Base-by-base conservation (phyloP, 75 land plant genomes). In the Cunninghamia lanceolata region DNA sequence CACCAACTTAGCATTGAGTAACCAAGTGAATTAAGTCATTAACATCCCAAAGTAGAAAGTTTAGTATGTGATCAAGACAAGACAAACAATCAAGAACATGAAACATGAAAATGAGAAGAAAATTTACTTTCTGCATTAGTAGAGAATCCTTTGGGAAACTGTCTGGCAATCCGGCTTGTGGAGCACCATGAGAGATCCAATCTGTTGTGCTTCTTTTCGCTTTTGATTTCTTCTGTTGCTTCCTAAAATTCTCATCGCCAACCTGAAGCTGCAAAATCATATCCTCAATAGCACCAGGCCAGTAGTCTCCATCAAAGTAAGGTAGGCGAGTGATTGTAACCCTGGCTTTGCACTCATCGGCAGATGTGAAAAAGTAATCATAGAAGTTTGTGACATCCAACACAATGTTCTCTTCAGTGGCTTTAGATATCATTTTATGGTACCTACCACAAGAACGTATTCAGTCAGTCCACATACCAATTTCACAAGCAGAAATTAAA, bases 281-380 rank as follows among this genome's bases (percentile, higher is more conserved):
- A 82, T 93, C 93, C 86, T 93, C 94, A 70, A 91, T 91, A 3
- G 86, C 83, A 21, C 90, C 92, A 47, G 92, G 92, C 90, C 90
- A 89, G 81, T 89, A 91, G 82, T 91, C 92, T 30, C 92, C 92
- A 87, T 91, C 92, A 89, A 91, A 91, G 59, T 91, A 91, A 4
- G 92, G 92, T 43, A 91, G 54, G 2, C 86, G 66, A 45, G 90
- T 88, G 76, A 88, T 84, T 17, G 90, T 87, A 17, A 89, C 53
- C 83, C 80, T 87, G 63, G 92, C 86, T 70, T 91, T 89, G 74
- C 86, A 89, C 63, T 91, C 92, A 85, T 56, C 88, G 50, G 47
- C 17, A 36, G 38, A 85, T 45, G 34, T 75, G 53, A 90, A 90
- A 59, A 90, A 90, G 56, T 85, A 86, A 53, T 90, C 90, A 75